Conservation (phyloP, 2,329 filamentous ascomycete genomes). For the Fusarium sp. region DNA sequence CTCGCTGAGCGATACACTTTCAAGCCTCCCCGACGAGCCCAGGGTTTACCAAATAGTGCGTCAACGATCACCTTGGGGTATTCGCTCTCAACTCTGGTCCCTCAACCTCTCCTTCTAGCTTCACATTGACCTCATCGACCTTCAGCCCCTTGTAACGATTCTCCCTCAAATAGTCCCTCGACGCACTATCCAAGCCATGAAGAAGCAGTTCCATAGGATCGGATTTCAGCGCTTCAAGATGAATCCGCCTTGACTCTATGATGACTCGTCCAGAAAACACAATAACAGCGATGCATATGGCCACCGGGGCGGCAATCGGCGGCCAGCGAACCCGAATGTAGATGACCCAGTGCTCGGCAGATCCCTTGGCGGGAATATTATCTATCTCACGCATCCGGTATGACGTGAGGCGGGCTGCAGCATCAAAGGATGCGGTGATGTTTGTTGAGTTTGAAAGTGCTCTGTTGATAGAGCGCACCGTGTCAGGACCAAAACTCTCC, state of each 20-base stretch:
- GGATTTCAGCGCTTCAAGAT: neutral
- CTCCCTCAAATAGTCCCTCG: neutral
- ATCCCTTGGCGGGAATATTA: neutral
- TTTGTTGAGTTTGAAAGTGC: conserved; percentile 1
- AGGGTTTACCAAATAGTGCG: too few species aligned
- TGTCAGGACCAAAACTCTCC: neutral
- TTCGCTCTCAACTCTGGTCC: conserved; percentile 2
- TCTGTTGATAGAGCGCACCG: neutral
- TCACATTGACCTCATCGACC: neutral
- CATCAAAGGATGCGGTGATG: neutral
- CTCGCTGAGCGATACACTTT: too few species aligned
- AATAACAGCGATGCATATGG: neutral
- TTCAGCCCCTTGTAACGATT: neutral
- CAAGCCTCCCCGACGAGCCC: too few species aligned
- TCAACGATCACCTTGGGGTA: too few species aligned
- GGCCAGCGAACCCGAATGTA: conserved; percentile 8
- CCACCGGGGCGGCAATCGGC: neutral
- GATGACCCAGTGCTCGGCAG: neutral
- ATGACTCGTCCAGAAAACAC: neutral
- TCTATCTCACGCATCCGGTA: conserved; percentile 8
- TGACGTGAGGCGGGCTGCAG: neutral
- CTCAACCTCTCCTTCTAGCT: neutral
- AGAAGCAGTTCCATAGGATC: conserved; percentile 6
- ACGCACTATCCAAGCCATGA: conserved; percentile 6
- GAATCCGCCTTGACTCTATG: neutral